Evolutionary conservation across 257 asterid genomes (phyloP), one percentile per base, ranked within the genome.

Genomic region (Forsythia suspensa): DNA sequence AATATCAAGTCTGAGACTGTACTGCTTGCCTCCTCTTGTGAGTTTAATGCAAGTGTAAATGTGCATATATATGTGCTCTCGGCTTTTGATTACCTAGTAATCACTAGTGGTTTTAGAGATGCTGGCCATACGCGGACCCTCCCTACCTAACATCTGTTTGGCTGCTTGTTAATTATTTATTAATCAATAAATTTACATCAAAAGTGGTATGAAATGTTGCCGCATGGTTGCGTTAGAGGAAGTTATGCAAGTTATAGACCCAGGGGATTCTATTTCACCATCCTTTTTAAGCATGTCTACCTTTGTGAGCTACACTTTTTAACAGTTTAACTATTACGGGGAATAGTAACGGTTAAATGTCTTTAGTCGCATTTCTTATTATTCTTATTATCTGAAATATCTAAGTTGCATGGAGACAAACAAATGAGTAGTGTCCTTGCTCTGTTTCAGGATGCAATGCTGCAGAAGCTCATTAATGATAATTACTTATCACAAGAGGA

Each of bases 391-490:
- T 63, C 13, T 63, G 5, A 63, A 63, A 21, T 9, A 9, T 63
- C 39, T 4, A 29, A 63, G 16, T 10, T 29, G 9, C 6, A 24
- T 21, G 70, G 70, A 63, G 39, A 63, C 3, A 51, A 63, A 8
- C 38, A 67, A 79, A 84, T 76, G 72, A 79, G 41, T 77, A 7
- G 18, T 76, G 65, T 68, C 20, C 38, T 48, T 78, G 57, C 74
- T n/a, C 48, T 73, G 70, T 88, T 83, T 81, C 98, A 95, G 98
- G 95, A 93, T 77, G 97, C 97, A 16, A 91, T 92, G 97, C 90
- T 95, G 88, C 93, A 90, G 86, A 92, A 90, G 80, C 98, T 95
- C 78, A 76, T 83, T 79, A 82, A 83, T 24, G 97, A 90, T 66
- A 79, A 91, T 82, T 84, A 81, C 86, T 89, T 95, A 82, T 82